A percentile compares a stretch with the other conserved stretches of the same genome.
phyloP scores from a whole-genome alignment of 139 green algal species.

The Gonium pectorale region DNA sequence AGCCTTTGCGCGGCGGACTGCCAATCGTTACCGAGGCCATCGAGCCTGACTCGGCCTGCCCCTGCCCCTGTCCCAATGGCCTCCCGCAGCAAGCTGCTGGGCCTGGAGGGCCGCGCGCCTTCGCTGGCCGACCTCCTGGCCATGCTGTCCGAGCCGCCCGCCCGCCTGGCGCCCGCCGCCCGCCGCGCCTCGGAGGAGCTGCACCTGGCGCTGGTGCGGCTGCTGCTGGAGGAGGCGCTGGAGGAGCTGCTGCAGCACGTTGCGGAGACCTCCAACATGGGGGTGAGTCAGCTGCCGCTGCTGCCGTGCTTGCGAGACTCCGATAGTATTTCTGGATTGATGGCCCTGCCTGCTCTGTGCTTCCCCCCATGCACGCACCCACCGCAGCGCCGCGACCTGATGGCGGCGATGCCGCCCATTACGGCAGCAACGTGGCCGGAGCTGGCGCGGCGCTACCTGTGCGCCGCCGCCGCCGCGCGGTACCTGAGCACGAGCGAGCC shows the following conservation, averaged over 20 bases:
- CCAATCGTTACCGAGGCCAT: too few species aligned
- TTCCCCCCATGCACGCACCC: too few species aligned
- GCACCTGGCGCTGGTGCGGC: slow-evolving; percentile 56
- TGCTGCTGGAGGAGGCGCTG: slow-evolving; percentile 65
- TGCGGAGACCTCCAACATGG: slow-evolving; percentile 4
- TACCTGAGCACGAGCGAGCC: slow-evolving; percentile 47
- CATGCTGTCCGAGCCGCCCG: slow-evolving; percentile 15
- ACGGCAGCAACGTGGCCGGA: slow-evolving; percentile 71
- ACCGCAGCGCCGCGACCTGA: slow-evolving; percentile 36
- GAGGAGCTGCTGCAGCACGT: slow-evolving; percentile 25
- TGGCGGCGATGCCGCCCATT: slow-evolving; percentile 5
- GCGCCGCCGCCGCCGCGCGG: slow-evolving; percentile 53
- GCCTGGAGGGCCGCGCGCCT: slow-evolving; percentile 45
- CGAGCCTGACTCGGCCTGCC: too few species aligned
- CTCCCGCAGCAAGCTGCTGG: slow-evolving; percentile 51
- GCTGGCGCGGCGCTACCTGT: slow-evolving; percentile 63
- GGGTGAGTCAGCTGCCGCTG: background rate
- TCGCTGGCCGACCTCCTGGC: slow-evolving; percentile 31
- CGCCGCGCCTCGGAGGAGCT: slow-evolving; percentile 44
- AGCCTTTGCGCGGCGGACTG: too few species aligned
- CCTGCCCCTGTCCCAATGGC: too few species aligned
- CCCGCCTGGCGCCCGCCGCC: slow-evolving; percentile 6
- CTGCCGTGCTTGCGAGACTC: too few species aligned
- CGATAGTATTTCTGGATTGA: too few species aligned
- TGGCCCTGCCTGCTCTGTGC: too few species aligned